Percentiles rank a stretch among this genome's conserved stretches.
phyloP scores from a whole-genome alignment of 179 eudicot genomes.

The Sideroxylon spinosum region DNA sequence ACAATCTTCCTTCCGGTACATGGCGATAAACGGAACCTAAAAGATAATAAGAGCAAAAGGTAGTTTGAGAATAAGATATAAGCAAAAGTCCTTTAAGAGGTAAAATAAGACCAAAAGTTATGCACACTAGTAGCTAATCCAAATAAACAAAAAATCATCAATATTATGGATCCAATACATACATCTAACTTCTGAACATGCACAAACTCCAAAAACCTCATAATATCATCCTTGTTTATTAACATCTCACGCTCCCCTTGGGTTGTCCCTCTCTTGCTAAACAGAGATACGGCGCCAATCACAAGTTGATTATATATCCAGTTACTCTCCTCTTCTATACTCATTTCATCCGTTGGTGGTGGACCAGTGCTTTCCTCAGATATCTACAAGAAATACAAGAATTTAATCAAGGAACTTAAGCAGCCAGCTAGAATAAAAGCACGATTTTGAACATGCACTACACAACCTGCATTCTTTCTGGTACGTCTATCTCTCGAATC shows the following conservation, averaged over 20 bases:
- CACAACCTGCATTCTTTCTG: conserved; percentile 89
- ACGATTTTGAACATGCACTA: not conserved
- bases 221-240: conserved; percentile 58
- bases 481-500: conserved; percentile 70
- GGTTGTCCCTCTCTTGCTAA: conserved; percentile 31
- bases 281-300: conserved; percentile 44
- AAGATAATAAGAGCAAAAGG: not conserved
- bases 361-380: conserved; percentile 80
- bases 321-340: conserved; percentile 66
- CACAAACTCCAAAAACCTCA: conserved; percentile 62
- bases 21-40: conserved; percentile 80
- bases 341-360: conserved; percentile 53
- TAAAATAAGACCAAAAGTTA: not conserved
- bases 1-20: conserved; percentile 82
- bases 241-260: conserved; percentile 50
- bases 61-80: too few species aligned
- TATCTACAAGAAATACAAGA: conserved; percentile 35
- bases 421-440: not conserved
- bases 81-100: too few species aligned
- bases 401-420: not conserved
- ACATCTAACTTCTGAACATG: conserved; percentile 91
- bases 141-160: conserved; percentile 8
- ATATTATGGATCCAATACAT: conserved; percentile 21
- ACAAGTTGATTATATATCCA: conserved; percentile 81
- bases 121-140: conserved; percentile 2